Conservation (phyloP, 805 yeast genomes). For the Saccharomycopsis javanensis region DNA sequence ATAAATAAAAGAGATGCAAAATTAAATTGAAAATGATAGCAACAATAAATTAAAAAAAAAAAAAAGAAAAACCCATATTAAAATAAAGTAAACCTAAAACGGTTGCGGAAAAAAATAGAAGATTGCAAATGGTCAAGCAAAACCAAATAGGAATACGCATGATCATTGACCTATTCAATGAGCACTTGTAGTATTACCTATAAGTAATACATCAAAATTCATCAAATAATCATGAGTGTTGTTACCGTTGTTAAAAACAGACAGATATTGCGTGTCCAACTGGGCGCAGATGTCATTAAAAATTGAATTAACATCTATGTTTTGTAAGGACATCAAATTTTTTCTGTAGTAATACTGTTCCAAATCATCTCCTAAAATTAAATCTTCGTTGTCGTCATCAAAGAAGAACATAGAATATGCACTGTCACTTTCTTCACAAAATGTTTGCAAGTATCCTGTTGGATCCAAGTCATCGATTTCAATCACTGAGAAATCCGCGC, state of each 20-base stretch:
- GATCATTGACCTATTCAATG: neutral
- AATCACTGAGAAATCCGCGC: neutral
- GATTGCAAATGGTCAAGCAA: neutral
- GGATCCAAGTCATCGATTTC: neutral
- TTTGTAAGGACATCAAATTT: neutral
- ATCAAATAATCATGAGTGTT: neutral
- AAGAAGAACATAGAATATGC: neutral
- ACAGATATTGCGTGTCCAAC: neutral
- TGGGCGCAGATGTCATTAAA: neutral
- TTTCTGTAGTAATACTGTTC: slow-evolving; percentile 15
- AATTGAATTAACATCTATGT: neutral
- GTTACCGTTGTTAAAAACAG: neutral
- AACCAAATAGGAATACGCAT: neutral
- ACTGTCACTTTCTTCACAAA: neutral
- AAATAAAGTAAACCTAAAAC: neutral
- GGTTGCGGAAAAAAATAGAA: no score
- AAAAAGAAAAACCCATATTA: neutral
- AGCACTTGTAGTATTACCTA: neutral
- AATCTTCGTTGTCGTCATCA: slow-evolving; percentile 1
- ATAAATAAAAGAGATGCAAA: no score
- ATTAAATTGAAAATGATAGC: neutral
- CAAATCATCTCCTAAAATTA: slow-evolving; percentile 17
- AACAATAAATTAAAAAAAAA: no score
- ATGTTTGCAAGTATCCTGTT: no score
- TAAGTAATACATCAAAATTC: neutral